phyloP scores from a whole-genome alignment of 2,329 filamentous ascomycete species.

The Corinectria fuckeliana region DNA sequence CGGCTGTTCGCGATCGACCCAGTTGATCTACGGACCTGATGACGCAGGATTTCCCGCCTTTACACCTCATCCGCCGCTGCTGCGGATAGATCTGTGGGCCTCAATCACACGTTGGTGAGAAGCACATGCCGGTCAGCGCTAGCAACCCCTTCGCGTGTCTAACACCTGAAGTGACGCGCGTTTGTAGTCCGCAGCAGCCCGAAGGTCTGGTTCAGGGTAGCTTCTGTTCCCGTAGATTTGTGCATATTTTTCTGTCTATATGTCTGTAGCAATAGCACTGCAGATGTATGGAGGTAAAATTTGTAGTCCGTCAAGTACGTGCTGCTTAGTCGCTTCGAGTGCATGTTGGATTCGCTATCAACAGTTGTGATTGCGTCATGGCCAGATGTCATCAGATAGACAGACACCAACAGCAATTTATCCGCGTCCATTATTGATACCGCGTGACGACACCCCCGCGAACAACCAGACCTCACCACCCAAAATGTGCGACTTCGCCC shows the following conservation, averaged over 20 bases:
- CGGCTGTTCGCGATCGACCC: too few species aligned
- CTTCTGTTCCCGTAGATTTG: not conserved
- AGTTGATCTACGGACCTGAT: too few species aligned
- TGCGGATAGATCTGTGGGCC: not conserved
- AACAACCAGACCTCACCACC: not conserved
- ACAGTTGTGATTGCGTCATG: not conserved
- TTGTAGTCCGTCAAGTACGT: too few species aligned
- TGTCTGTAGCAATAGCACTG: too few species aligned
- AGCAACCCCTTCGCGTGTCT: not conserved
- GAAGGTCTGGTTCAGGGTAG: not conserved
- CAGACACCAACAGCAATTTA: not conserved
- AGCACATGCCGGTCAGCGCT: not conserved
- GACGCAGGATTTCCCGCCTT: not conserved
- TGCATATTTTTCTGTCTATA: too few species aligned
- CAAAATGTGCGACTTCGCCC: conserved; percentile 38
- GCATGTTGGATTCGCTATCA: not conserved
- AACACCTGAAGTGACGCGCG: not conserved
- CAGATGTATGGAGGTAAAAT: too few species aligned
- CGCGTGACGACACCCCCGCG: not conserved
- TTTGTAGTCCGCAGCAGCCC: not conserved
- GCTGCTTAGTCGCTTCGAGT: too few species aligned
- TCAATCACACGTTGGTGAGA: not conserved
- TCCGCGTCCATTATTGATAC: not conserved
- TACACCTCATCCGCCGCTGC: not conserved
- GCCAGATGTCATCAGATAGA: not conserved